Base-by-base conservation (phyloP, 2,329 filamentous ascomycete species). In the Tolypocladium tropicale region DNA sequence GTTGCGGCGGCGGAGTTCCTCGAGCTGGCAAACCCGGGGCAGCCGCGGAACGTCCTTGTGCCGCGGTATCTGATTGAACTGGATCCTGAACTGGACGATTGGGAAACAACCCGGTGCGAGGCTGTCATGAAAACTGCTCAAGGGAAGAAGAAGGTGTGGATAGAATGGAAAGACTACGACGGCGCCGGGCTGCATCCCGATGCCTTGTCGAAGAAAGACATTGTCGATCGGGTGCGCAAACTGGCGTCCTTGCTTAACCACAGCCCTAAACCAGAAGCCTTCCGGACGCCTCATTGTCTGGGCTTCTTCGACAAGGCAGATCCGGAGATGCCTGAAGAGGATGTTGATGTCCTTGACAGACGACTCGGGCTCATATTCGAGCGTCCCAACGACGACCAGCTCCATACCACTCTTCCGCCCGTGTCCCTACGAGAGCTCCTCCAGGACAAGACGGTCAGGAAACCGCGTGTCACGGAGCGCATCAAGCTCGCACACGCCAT, bases 321-420 rank as follows among this genome's bases (percentile, higher is more conserved):
- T n/a, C 64, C 68, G 3, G 57, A 60, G 21, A 55, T 64, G 6
- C 58, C 65, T 7, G 65, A 63, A 7, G 73, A 76, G 4, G 72
- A 76, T 9, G 71, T 76, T 5, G 70, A 70, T 52, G 70, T 73
- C 12, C 64, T 74, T 49, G 72, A 73, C 55, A 64, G 68, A 51
- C 74, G 77, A 14, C 76, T 81, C 16, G 80, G 79, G 3, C 72
- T 83, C 21, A 72, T 83, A 11, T 83, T 82, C 58, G 75, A 78
- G 53, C 74, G 78, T 12, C 78, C 79, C 1, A 55, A 63, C 0
- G 68, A 71, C 18, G 66, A 71, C 23, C 55, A 67, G 3, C 60
- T 74, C 1, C 63, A 74, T 23, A 64, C 71, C 0, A 65, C 65
- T 2, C 59, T 72, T 4, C 68, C 71, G 1, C 78, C 79, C 0